A percentile compares a stretch with the other conserved stretches of the same genome.
phyloP scores from a whole-genome alignment of 129 eudicot species.

The sunflower (Helianthus annuus) region HanXRQr2.0-SUNRISE NC_035442.2:135530173-135530672 shows the following conservation, averaged over 20 bases:
- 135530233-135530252: conserved; percentile 34
- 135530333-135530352: conserved; percentile 45
- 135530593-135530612: conserved; percentile 21
- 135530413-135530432: conserved; percentile 94
- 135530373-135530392: conserved; percentile 33
- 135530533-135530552: conserved; percentile 70
- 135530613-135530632: neutral
- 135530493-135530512: conserved; percentile 74
- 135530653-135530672: no score
- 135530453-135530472: conserved; percentile 85
- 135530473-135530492: conserved; percentile 52
- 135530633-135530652: no score
- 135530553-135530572: conserved; percentile 93
- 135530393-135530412: conserved; percentile 75
- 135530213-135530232: conserved; percentile 5
- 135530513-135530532: conserved; percentile 86
- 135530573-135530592: conserved; percentile 80
- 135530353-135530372: conserved; percentile 30
- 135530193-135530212: conserved; percentile 1
- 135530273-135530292: conserved; percentile 29
- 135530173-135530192: conserved; percentile 13
- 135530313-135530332: conserved; percentile 35
- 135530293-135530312: conserved; percentile 28
- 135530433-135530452: conserved; percentile 89
- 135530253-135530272: conserved; percentile 50